Base-by-base conservation (phyloP, 2,329 filamentous ascomycete species). In the Alternaria ventricosa region DNA sequence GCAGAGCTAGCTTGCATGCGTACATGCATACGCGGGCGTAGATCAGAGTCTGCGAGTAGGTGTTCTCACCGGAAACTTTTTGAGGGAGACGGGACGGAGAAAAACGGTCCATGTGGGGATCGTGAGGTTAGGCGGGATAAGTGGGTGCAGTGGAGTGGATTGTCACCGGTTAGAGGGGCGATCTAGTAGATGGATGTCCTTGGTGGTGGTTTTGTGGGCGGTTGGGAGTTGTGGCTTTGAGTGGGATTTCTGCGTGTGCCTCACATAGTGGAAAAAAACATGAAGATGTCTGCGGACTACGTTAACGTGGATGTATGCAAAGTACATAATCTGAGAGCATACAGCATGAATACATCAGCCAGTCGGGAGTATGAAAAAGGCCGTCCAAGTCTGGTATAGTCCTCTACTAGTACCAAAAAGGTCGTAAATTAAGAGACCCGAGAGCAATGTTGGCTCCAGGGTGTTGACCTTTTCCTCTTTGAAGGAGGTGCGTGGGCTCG, bases 401-500 rank as follows among this genome's bases (percentile, higher is more conserved):
- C 33, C 13, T 36, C 3, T 36, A n/a, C 6, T 1, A n/a, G 33
- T 5, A 36, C 15, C 0, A 9, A 1, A n/a, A 36, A 36, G 33
- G 15, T 9, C 15, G 33, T 5, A 3, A 36, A 36, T 5, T 36
- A 2, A 36, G 33, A n/a, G 15, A n/a, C 33, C 15, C n/a, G 8
- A n/a, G 15, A 41, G 33, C 5, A 41, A 41, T 0, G 33, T n/a
- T 5, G 15, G 33, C 15, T 41, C 4, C 3, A 41, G 7, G 4
- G 15, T 41, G 2, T 10, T 41, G n/a, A 0, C 0, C 0, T 5
- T n/a, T 12, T n/a, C 3, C 1, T 3, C 7, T 1, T 10, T 41
- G 2, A 10, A n/a, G 2, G n/a, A n/a, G 33, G 15, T 41, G 33
- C 33, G 33, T 41, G 4, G 4, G 8, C 3, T 41, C 9, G 4